Base-by-base conservation (phyloP, 306 rosid genomes). In the Quillaja saponaria region DNA sequence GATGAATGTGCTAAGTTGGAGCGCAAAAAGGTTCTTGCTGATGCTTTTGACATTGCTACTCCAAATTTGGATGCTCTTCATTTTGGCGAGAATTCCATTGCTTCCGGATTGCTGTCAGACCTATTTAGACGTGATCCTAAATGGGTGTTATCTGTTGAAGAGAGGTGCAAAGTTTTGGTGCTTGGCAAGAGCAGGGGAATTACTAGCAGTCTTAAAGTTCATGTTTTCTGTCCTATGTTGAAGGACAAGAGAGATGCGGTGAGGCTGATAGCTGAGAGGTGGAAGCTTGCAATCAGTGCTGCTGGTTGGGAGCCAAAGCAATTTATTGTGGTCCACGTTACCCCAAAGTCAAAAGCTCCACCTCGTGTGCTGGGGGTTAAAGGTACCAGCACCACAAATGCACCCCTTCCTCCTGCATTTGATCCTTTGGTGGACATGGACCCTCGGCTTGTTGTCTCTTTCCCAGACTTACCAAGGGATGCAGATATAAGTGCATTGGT, bases 261-360 rank as follows among this genome's bases (percentile, higher is more conserved):
- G 60, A 74, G 87, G 76, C 67, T 82, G 57, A 91, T 91, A 17
- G 90, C 96, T 63, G 95, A 79, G 20, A 85, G 96, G 79, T 91
- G 97, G 97, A 91, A 87, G 82, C 91, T 87, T 65, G 75, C 80
- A 0, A 78, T 85, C 70, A 74, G 59, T 21, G 69, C 95, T 19
- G 97, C 88, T 37, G 97, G 97, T 37, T 82, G 97, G 97, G 97
- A 91, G 78, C 97, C 97, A 10, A 91, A 84, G 72, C 91, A 91
- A 18, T 91, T 91, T 61, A 71, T 88, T 18, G 80, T 84, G 40
- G 74, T 87, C 46, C 95, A 85, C 58, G 96, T 76, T 28, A 87
- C 91, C 1, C 78, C 73, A n/a, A 88, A 85, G 67, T 91, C 97
- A 1, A 91, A 87, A 72, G 75, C 76, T 18, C 97, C 97, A 7